A percentile compares a stretch with the other conserved stretches of the same genome.
Conservation (phyloP, 441 rosid genomes). For the Gossypium aridum region DNA sequence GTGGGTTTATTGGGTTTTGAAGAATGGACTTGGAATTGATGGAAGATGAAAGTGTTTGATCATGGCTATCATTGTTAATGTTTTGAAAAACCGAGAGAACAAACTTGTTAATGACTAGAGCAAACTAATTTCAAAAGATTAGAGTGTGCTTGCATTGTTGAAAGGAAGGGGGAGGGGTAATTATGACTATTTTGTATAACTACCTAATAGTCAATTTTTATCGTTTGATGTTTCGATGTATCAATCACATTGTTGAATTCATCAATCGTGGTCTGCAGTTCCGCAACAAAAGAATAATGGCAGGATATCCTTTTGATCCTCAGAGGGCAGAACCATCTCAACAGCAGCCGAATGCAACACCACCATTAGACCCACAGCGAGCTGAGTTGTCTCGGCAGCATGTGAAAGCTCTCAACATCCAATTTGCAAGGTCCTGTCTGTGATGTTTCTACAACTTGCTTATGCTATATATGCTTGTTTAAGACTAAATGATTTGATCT, state of each 20-base stretch:
- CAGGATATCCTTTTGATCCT: slow-evolving; percentile 45
- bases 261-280: slow-evolving; percentile 40
- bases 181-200: background rate
- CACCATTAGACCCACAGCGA: slow-evolving; percentile 42
- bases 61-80: background rate
- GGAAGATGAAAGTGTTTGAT: background rate
- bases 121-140: background rate
- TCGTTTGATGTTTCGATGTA: background rate
- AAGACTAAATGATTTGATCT: background rate
- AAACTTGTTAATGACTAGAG: background rate
- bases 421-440: slow-evolving; percentile 69
- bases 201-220: background rate
- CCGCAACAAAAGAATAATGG: slow-evolving; percentile 52
- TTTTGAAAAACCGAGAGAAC: background rate
- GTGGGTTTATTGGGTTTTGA: background rate
- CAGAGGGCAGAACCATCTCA: slow-evolving; percentile 55
- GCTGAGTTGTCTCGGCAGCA: slow-evolving; percentile 80
- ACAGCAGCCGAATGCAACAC: slow-evolving; percentile 24
- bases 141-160: background rate
- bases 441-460: background rate
- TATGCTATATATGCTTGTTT: background rate
- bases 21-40: background rate
- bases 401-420: slow-evolving; percentile 92
- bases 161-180: background rate
- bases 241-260: background rate